Evolutionary conservation across 305 asterid genomes (phyloP).

Genomic region (Fraxinus baroniana): DNA sequence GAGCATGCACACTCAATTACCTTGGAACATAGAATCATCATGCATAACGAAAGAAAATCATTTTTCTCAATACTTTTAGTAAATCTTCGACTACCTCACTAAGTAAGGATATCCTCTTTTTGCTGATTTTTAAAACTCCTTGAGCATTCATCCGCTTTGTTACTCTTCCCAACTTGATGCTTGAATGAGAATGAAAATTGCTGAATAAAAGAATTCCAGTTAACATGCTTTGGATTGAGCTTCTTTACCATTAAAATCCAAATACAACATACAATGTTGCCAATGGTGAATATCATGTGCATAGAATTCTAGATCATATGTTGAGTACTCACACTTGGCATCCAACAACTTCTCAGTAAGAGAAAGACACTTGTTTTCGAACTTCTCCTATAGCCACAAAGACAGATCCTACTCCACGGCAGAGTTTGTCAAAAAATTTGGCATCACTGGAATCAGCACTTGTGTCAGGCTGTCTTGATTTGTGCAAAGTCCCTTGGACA

Average conservation of each 20-base stretch:
- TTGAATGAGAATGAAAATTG: not conserved
- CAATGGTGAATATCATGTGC: not conserved
- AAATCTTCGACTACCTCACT: not conserved
- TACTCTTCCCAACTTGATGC: not conserved
- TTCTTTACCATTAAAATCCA: not conserved
- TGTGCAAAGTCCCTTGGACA: not conserved
- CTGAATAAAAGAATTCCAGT: not conserved
- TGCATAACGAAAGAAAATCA: not conserved
- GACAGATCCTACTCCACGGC: not conserved
- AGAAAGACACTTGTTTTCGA: not conserved
- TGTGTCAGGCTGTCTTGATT: not conserved
- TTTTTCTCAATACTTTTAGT: not conserved
- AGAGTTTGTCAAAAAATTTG: not conserved
- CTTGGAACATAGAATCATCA: not conserved
- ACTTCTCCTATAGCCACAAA: not conserved
- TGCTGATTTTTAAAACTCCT: not conserved
- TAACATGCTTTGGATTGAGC: not conserved
- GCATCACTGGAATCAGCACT: not conserved
- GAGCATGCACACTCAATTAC: not conserved
- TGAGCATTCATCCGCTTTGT: not conserved
- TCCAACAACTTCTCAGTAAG: not conserved
- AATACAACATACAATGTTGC: not conserved
- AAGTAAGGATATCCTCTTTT: not conserved
- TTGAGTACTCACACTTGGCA: not conserved
- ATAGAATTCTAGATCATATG: not conserved